Base-by-base conservation (phyloP, 1,284 basidiomycete species). In the Peniophora sp. region DNA sequence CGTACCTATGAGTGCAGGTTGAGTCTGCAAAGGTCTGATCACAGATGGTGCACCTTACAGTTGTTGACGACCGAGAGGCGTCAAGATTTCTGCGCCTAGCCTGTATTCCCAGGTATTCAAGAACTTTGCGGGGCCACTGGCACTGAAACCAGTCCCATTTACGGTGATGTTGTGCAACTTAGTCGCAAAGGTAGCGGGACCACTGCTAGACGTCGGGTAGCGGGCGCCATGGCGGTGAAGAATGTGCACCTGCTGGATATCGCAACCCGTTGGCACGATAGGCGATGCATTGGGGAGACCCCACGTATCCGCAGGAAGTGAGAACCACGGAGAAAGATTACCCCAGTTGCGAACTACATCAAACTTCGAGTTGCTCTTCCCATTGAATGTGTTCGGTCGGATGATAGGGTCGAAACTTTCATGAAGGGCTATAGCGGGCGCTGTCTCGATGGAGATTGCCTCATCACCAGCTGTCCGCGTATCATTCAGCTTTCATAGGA, bases 311-410 rank as follows among this genome's bases (percentile, higher is more conserved):
- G 73, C 71, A n/a, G 71, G 65, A 27, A 82, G 72, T 2, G 78
- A 81, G 59, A 74, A 75, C 72, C 75, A 78, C 2, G 82, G 81
- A 0, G 75, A 67, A 19, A 84, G 71, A 59, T 78, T 81, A n/a
- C 79, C 83, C 69, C 77, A 75, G 56, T 73, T 67, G 47, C 56
- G 59, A 20, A 61, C 47, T 3, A 59, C 54, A 51, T 65, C 56
- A 55, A 66, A 65, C 16, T 11, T 50, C 16, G 36, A 38, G 41
- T 49, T 51, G 5, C 51, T 47, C 38, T 53, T n/a, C 27, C 27
- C 27, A 39, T 48, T 53, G n/a, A 32, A 34, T 12, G 57, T 53
- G 38, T 57, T 46, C 14, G 57, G 61, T 32, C 57, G 52, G 23
- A 61, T 49, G 23, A 64, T 53, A 5, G 63, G 61, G 19, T 59